Evolutionary conservation across 2,329 filamentous ascomycete genomes (phyloP).

Genomic region (Exserohilum rostratum): DNA sequence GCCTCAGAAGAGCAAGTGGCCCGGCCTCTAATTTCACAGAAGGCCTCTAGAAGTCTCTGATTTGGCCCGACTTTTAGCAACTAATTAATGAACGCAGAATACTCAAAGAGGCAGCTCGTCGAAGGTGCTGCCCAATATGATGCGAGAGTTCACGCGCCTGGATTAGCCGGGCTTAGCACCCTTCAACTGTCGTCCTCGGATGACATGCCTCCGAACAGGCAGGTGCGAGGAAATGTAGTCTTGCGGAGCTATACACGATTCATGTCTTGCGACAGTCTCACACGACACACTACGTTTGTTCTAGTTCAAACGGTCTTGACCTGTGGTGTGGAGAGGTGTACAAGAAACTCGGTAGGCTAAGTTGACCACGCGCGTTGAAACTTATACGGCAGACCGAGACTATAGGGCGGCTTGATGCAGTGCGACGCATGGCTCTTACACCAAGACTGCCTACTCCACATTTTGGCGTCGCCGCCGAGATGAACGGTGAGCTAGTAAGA

Average conservation of each 20-base stretch:
- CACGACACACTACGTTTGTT: slow-evolving; percentile 21
- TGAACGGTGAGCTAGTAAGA: slow-evolving; percentile 8
- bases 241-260: slow-evolving; percentile 4
- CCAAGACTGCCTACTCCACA: slow-evolving; percentile 13
- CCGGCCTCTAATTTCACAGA: slow-evolving; percentile 21
- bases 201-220: slow-evolving; percentile 15
- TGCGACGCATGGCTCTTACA: slow-evolving; percentile 21
- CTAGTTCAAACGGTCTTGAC: background rate
- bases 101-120: background rate
- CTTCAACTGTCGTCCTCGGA: slow-evolving; percentile 3
- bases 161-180: slow-evolving; percentile 1
- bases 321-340: slow-evolving; percentile 13
- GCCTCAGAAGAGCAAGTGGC: slow-evolving; percentile 19
- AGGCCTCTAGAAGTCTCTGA: background rate
- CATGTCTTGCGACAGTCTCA: slow-evolving; percentile 30
- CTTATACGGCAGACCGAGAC: slow-evolving; percentile 26
- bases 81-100: background rate
- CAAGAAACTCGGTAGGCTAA: slow-evolving; percentile 19
- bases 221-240: slow-evolving; percentile 15
- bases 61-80: no score
- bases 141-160: slow-evolving; percentile 3
- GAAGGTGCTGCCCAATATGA: slow-evolving; percentile 7
- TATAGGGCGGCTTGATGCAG: slow-evolving; percentile 30
- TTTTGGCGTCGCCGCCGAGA: slow-evolving; percentile 6
- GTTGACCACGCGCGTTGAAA: slow-evolving; percentile 30